phyloP scores from a whole-genome alignment of 2,329 filamentous ascomycete genomes.

The Penicillium sp. region DNA sequence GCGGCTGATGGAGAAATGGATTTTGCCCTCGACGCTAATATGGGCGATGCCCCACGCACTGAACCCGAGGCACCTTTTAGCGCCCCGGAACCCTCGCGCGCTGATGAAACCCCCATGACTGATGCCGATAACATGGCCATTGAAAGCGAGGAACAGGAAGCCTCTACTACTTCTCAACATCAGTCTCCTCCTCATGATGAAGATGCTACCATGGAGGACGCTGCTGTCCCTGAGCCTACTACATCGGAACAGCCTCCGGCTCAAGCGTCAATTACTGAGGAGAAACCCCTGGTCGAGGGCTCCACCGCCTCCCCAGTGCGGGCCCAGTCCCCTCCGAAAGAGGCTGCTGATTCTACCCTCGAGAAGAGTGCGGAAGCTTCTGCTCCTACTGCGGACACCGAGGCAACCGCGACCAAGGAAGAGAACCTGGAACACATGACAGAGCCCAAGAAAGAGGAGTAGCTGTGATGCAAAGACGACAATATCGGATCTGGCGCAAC shows the following conservation, averaged over 20 bases:
- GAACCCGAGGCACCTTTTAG: constrained; percentile 36
- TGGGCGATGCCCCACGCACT: constrained; percentile 40
- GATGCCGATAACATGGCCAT: constrained; percentile 35
- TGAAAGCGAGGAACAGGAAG: constrained; percentile 33
- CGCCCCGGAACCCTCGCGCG: constrained; percentile 32
- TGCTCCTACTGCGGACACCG: constrained; percentile 14
- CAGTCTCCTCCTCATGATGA: constrained; percentile 35
- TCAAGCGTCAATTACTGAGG: constrained; percentile 21
- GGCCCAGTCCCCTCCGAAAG: constrained; percentile 25
- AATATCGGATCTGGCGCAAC: constrained; percentile 37
- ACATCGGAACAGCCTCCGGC: constrained; percentile 18
- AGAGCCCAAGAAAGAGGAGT: constrained; percentile 37
- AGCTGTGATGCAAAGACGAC: constrained; percentile 22
- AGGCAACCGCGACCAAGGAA: constrained; percentile 17
- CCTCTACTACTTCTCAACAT: constrained; percentile 33
- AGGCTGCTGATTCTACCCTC: constrained; percentile 13
- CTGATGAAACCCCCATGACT: constrained; percentile 33
- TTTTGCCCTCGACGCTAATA: constrained; percentile 37
- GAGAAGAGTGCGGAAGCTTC: constrained; percentile 12
- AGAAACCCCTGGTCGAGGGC: constrained; percentile 21
- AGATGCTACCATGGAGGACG: constrained; percentile 44
- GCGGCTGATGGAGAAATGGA: constrained; percentile 47
- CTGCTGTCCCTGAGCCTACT: constrained; percentile 19
- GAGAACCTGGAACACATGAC: constrained; percentile 15
- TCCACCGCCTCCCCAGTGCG: constrained; percentile 17